Conservation (phyloP, 805 yeast genomes). For the Kurtzmaniella cleridarum region DNA sequence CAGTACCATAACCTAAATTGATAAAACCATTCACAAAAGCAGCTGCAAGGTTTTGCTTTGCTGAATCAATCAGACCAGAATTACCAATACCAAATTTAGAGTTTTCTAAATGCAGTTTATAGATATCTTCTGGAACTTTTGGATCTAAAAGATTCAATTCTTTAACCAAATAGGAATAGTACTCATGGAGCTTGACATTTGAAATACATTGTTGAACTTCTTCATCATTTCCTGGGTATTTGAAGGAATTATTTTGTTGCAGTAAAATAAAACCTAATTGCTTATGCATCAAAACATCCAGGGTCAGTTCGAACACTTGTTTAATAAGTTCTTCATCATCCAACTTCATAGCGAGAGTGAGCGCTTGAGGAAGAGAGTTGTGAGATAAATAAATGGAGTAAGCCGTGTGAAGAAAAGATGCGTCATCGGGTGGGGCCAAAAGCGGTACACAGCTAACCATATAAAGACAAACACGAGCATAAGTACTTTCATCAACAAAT, state of each 20-base stretch:
- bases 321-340: conserved; percentile 75
- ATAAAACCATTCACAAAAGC: conserved; percentile 90
- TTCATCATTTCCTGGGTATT: conserved; percentile 52
- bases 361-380: conserved; percentile 81
- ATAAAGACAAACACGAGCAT: conserved; percentile 84
- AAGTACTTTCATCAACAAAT: conserved; percentile 80
- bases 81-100: conserved; percentile 53
- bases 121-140: conserved; percentile 90
- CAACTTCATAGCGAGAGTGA: conserved; percentile 81
- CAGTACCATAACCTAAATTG: conserved; percentile 87
- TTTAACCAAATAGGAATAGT: conserved; percentile 72
- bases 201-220: conserved; percentile 81
- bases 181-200: conserved; percentile 72
- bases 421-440: conserved; percentile 91
- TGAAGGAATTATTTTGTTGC: conserved; percentile 78
- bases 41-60: conserved; percentile 91
- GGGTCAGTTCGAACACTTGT: conserved; percentile 76
- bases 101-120: conserved; percentile 84
- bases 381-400: conserved; percentile 76
- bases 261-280: conserved; percentile 89
- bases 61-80: conserved; percentile 66
- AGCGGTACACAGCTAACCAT: conserved; percentile 96
- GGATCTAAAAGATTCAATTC: conserved; percentile 88
- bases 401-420: conserved; percentile 81
- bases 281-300: conserved; percentile 69